Conservation (phyloP, 2,329 filamentous ascomycete species). For the Diplodia intermedia region DNA sequence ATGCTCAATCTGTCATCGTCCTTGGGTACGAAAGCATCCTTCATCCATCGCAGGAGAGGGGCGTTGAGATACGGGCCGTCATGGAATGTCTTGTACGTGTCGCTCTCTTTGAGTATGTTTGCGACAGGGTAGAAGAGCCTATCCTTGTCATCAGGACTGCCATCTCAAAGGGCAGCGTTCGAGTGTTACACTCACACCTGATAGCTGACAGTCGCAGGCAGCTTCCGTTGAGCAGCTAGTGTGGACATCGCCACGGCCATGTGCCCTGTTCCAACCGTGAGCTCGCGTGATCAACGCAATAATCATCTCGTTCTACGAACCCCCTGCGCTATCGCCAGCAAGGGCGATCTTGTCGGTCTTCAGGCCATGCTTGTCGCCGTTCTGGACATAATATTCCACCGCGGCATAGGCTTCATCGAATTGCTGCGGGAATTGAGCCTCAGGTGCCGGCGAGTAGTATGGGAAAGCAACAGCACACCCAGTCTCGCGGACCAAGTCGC, state of each 20-base stretch:
- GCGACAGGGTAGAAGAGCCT: constrained; percentile 23
- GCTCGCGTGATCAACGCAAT: background rate
- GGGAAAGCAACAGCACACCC: constrained; percentile 14
- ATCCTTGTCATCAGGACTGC: background rate
- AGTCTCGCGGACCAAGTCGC: constrained; percentile 23
- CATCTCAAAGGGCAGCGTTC: background rate
- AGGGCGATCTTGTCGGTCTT: constrained; percentile 8
- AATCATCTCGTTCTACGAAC: background rate
- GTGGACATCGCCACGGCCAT: constrained; percentile 9
- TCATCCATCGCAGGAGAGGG: constrained; percentile 20
- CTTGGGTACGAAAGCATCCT: constrained; percentile 22
- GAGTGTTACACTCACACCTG: constrained; percentile 5
- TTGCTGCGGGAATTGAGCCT: constrained; percentile 20
- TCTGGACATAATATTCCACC: constrained; percentile 15
- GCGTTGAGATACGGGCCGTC: constrained; percentile 15
- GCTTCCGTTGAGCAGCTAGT: background rate
- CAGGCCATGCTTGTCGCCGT: constrained; percentile 13
- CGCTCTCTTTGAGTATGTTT: constrained; percentile 1
- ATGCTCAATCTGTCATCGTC: constrained; percentile 5
- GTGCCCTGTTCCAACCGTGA: background rate
- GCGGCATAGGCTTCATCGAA: constrained; percentile 16
- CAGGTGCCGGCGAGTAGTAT: constrained; percentile 16
- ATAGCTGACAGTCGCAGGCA: constrained; percentile 11
- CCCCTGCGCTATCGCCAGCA: constrained; percentile 19
- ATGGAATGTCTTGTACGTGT: constrained; percentile 12